Conservation (phyloP, 768 basidiomycete genomes). For the Naganishia onofrii region DNA sequence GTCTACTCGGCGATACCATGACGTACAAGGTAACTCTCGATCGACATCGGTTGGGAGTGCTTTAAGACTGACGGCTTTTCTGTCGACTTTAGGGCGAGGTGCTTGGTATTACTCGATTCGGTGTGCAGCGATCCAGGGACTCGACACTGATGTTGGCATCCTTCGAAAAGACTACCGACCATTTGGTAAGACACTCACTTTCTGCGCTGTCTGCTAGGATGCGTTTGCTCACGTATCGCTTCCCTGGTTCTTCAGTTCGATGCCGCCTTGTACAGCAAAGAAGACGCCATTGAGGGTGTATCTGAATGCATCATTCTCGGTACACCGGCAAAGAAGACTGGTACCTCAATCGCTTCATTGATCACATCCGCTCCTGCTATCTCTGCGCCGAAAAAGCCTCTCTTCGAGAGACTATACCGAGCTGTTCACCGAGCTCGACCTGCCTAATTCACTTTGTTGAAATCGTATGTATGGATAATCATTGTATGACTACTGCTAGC, state of each 20-base stretch:
- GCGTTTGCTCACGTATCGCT: background rate
- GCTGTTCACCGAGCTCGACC: constrained; percentile 8
- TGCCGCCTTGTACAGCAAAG: constrained; percentile 92
- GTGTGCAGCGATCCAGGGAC: constrained; percentile 99
- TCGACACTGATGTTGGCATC: constrained; percentile 94
- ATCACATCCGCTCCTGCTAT: constrained; percentile 52
- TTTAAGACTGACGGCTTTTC: constrained; percentile 1
- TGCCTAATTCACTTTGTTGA: background rate
- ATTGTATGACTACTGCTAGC: background rate
- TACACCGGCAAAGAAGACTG: constrained; percentile 87
- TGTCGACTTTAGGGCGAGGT: constrained; percentile 73
- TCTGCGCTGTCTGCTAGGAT: background rate
- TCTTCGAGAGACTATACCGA: constrained; percentile 52
- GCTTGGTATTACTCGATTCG: constrained; percentile 95
- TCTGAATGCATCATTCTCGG: constrained; percentile 99
- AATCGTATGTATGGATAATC: background rate
- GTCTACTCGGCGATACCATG: constrained; percentile 98
- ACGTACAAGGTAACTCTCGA: constrained; percentile 72
- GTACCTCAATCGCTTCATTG: constrained; percentile 74
- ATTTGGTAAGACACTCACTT: constrained; percentile 57
- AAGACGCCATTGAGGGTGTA: constrained; percentile 89
- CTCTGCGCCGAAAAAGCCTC: constrained; percentile 43
- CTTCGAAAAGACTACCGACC: constrained; percentile 99
- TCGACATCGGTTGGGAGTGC: no score
- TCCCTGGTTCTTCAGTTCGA: constrained; percentile 61